phyloP scores from a whole-genome alignment of 2,329 filamentous ascomycete genomes.

The Ascochyta lentis region DNA sequence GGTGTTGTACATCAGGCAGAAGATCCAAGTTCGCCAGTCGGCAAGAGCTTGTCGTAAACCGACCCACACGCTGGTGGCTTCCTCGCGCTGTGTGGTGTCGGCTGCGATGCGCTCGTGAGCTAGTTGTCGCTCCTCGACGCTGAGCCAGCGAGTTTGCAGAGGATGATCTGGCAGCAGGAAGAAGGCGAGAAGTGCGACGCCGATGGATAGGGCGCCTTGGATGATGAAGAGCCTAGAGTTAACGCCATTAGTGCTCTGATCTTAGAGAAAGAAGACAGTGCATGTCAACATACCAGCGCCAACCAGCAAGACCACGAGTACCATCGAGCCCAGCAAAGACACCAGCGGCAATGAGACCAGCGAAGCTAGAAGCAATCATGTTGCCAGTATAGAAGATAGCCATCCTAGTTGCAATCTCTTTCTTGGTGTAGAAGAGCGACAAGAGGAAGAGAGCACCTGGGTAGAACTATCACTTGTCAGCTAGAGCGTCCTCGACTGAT shows the following conservation, averaged over 20 bases:
- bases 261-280: too few species aligned
- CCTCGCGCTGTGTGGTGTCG: constrained; percentile 57
- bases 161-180: constrained; percentile 39
- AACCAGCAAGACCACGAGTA: constrained; percentile 54
- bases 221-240: constrained; percentile 55
- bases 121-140: constrained; percentile 51
- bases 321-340: constrained; percentile 59
- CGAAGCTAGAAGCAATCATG: constrained; percentile 51
- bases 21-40: constrained; percentile 40
- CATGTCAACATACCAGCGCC: constrained; percentile 48
- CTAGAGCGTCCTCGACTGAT: neutral
- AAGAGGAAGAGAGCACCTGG: constrained; percentile 68
- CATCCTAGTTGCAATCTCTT: constrained; percentile 50
- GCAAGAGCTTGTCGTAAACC: constrained; percentile 37
- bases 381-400: constrained; percentile 50
- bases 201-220: constrained; percentile 46
- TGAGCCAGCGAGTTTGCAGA: constrained; percentile 55
- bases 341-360: constrained; percentile 53
- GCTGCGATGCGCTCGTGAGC: constrained; percentile 47
- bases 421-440: constrained; percentile 70
- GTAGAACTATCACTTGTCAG: constrained; percentile 53
- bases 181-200: constrained; percentile 36
- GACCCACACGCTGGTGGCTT: constrained; percentile 33
- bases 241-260: constrained; percentile 31
- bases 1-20: constrained; percentile 43